Evolutionary conservation across 371 early-diverging fungal species (phyloP).

Genomic region (Mortierella sp.): DNA sequence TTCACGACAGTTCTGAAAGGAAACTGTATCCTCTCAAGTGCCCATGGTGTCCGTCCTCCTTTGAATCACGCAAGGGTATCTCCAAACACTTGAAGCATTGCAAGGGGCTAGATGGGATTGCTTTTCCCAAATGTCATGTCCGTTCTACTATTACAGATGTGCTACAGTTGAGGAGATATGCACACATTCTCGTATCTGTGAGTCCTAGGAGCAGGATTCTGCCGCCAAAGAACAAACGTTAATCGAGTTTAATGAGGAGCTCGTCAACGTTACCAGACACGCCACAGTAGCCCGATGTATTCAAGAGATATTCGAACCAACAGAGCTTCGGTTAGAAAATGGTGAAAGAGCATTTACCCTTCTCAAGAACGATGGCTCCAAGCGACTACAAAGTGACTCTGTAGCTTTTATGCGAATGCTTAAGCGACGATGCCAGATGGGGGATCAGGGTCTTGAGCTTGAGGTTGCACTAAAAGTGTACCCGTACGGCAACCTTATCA

Average conservation of each 20-base stretch:
- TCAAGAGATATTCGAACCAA: conserved; percentile 16
- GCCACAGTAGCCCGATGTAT: conserved; percentile 11
- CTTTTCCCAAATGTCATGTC: background rate
- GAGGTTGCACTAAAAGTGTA: conserved; percentile 18
- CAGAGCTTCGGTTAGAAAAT: conserved; percentile 19
- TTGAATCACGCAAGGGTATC: background rate
- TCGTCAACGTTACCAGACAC: conserved; percentile 6
- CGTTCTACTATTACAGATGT: background rate
- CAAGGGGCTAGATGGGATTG: background rate
- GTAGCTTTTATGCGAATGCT: conserved; percentile 16
- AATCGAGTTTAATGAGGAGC: conserved; percentile 15
- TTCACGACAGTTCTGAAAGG: background rate
- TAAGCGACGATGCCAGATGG: conserved; percentile 6
- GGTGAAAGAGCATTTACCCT: conserved; percentile 7
- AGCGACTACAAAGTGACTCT: conserved; percentile 12
- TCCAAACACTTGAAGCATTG: conserved; percentile 11
- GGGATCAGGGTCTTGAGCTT: conserved; percentile 16
- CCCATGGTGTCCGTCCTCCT: background rate
- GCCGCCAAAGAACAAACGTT: conserved; percentile 3
- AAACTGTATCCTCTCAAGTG: conserved; percentile 12
- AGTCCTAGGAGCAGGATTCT: conserved; percentile 13
- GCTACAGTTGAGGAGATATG: background rate
- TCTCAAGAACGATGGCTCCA: background rate
- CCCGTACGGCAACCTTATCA: conserved; percentile 15
- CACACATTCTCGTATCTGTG: background rate